These are phyloP conservation scores for Stagonosporopsis chrysanthemi DNA, from an alignment of 2,329 filamentous ascomycete genomes.

Conservation along the genomic window DNA sequence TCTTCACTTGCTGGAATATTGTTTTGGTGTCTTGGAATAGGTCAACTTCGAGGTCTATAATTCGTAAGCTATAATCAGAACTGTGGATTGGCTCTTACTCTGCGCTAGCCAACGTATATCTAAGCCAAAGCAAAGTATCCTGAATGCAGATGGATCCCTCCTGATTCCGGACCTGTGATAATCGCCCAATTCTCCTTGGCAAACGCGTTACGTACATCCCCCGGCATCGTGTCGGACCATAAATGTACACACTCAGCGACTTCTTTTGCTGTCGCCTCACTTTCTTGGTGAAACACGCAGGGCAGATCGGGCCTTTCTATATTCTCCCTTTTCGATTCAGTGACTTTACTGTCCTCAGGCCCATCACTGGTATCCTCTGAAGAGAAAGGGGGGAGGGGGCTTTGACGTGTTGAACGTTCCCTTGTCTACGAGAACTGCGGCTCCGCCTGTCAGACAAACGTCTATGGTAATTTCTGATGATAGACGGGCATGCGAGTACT, in stretches of 20 bases:
- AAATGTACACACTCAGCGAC: slow-evolving; percentile 50
- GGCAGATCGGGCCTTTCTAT: background rate
- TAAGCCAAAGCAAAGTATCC: slow-evolving; percentile 53
- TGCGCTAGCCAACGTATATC: too few relatives aligned
- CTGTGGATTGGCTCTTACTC: too few relatives aligned
- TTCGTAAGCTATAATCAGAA: too few relatives aligned
- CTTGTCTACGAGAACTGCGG: background rate
- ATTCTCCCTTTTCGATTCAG: background rate
- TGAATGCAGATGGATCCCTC: slow-evolving; percentile 56
- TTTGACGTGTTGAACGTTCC: background rate
- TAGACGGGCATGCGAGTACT: background rate
- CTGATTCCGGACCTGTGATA: slow-evolving; percentile 37
- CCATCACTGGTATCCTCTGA: background rate
- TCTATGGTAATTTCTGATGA: background rate
- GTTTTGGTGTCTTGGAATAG: too few relatives aligned
- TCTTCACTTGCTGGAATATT: too few relatives aligned
- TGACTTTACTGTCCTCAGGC: background rate
- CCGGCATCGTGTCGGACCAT: slow-evolving; percentile 56
- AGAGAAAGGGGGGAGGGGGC: background rate
- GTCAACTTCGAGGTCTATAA: background rate
- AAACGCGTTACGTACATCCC: slow-evolving; percentile 58
- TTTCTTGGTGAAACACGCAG: background rate
- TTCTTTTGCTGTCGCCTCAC: background rate
- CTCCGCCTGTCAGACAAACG: slow-evolving; percentile 2
- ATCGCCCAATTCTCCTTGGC: slow-evolving; percentile 53